phyloP scores from a whole-genome alignment of 1,284 basidiomycete species.

The Ceratorhiza oryzae-sativae region DNA sequence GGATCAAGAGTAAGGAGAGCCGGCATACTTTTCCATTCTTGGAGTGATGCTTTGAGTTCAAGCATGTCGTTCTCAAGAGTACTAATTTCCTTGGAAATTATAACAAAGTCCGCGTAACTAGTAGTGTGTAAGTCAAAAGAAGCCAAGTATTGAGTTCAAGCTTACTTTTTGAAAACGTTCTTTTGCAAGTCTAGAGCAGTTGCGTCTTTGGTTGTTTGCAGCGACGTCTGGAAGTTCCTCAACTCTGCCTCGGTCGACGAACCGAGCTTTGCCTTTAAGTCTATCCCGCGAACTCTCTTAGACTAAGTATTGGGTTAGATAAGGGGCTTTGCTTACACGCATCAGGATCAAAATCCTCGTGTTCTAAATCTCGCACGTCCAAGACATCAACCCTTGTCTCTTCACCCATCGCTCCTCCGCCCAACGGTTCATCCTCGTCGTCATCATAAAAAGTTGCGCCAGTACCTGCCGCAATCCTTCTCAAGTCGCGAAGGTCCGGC shows the following conservation, averaged over 20 bases:
- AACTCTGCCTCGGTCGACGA: conserved; percentile 83
- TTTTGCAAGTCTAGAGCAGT: conserved; percentile 76
- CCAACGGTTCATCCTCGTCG: conserved; percentile 12
- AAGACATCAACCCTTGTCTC: conserved; percentile 54
- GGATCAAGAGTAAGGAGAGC: conserved; percentile 91
- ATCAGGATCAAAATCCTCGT: conserved; percentile 81
- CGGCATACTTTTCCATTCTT: conserved; percentile 95
- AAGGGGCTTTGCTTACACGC: conserved; percentile 63
- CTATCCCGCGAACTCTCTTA: conserved; percentile 51
- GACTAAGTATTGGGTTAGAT: neutral
- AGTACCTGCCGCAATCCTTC: conserved; percentile 46
- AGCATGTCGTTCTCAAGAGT: conserved; percentile 98
- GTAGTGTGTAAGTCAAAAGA: conserved; percentile 11
- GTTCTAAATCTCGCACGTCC: conserved; percentile 71
- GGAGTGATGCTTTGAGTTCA: conserved; percentile 91
- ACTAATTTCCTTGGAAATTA: conserved; percentile 96
- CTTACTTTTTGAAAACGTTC: conserved; percentile 90
- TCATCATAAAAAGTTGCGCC: conserved; percentile 19
- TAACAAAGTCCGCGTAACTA: conserved; percentile 95
- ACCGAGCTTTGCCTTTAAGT: conserved; percentile 74
- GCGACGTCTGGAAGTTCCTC: conserved; percentile 72
- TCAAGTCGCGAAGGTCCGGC: conserved; percentile 53
- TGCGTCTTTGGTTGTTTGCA: conserved; percentile 67
- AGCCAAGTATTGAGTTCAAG: conserved; percentile 32
- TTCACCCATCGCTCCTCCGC: conserved; percentile 46